A percentile compares a stretch with the other conserved stretches of the same genome.
These are phyloP conservation scores for Oryza nivara DNA, from an alignment of 176 grass and related monocot species.

Conservation along the genomic window DNA sequence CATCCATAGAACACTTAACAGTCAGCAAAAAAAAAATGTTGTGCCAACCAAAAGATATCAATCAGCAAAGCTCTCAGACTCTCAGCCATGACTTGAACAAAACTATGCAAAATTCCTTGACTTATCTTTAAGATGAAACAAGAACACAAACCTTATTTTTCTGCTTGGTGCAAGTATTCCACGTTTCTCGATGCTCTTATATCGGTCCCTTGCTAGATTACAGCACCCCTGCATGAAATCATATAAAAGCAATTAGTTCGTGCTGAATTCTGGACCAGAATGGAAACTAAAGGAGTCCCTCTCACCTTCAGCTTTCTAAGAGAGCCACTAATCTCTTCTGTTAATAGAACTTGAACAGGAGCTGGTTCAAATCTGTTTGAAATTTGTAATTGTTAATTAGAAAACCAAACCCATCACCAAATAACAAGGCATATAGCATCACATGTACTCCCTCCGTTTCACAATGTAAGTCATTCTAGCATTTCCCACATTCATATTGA, in stretches of 20 bases:
- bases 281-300: not conserved
- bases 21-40: not conserved
- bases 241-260: conserved; percentile 23
- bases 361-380: conserved; percentile 87
- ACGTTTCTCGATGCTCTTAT: conserved; percentile 64
- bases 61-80: not conserved
- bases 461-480: too few relatives aligned
- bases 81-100: not conserved
- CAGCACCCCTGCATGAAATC: conserved; percentile 41
- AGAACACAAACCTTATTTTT: conserved; percentile 46
- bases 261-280: not conserved
- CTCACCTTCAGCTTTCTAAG: conserved; percentile 92
- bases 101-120: not conserved
- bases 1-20: not conserved
- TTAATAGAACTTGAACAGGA: conserved; percentile 90
- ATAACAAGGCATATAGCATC: conserved; percentile 13
- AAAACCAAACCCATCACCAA: not conserved
- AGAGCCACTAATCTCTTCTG: conserved; percentile 96
- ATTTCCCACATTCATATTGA: too few relatives aligned
- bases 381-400: conserved; percentile 24
- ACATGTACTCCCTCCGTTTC: not conserved
- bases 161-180: conserved; percentile 61
- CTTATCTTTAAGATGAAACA: not conserved
- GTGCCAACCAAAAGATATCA: not conserved
- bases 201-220: conserved; percentile 61